Percentiles rank a stretch among this genome's conserved stretches.
Evolutionary conservation across 2,329 filamentous ascomycete genomes (phyloP).

Genomic region (Arthrobotrys musiformis): DNA sequence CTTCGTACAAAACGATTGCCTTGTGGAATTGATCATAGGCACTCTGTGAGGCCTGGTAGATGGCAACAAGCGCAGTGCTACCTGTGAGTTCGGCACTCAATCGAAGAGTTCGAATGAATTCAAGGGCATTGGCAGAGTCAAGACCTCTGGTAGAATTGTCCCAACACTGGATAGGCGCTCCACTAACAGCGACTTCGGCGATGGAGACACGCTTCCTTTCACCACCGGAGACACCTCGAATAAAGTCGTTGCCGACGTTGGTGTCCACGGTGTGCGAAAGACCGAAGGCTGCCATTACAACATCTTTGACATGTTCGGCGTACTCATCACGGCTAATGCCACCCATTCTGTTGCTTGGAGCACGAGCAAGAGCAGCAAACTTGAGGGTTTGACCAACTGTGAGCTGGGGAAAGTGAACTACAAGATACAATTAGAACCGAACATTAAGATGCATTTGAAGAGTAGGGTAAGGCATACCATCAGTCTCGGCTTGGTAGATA

Average conservation of each 20-base stretch:
- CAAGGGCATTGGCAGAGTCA: conserved; percentile 77
- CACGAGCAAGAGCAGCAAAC: conserved; percentile 76
- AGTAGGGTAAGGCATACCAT: conserved; percentile 69
- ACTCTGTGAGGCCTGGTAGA: conserved; percentile 72
- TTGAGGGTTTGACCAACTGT: conserved; percentile 78
- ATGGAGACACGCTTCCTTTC: conserved; percentile 82
- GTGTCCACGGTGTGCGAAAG: conserved; percentile 78
- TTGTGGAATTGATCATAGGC: conserved; percentile 72
- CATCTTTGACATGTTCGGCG: conserved; percentile 71
- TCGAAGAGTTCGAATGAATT: conserved; percentile 76
- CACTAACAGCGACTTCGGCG: conserved; percentile 68
- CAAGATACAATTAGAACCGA: conserved; percentile 69
- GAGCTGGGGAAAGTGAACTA: conserved; percentile 72
- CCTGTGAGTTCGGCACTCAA: conserved; percentile 73
- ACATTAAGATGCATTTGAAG: conserved; percentile 78
- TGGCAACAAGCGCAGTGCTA: conserved; percentile 73
- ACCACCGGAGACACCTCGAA: conserved; percentile 77
- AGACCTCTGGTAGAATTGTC: conserved; percentile 79
- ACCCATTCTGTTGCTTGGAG: conserved; percentile 73
- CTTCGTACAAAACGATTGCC: conserved; percentile 78
- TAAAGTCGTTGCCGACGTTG: conserved; percentile 78
- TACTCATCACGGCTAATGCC: conserved; percentile 73
- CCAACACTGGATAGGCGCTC: conserved; percentile 76
- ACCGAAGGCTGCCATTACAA: conserved; percentile 77
- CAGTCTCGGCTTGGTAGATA: conserved; percentile 84